phyloP scores from a whole-genome alignment of 2,329 filamentous ascomycete genomes.

The Ascochyta viciae-villosae region DNA sequence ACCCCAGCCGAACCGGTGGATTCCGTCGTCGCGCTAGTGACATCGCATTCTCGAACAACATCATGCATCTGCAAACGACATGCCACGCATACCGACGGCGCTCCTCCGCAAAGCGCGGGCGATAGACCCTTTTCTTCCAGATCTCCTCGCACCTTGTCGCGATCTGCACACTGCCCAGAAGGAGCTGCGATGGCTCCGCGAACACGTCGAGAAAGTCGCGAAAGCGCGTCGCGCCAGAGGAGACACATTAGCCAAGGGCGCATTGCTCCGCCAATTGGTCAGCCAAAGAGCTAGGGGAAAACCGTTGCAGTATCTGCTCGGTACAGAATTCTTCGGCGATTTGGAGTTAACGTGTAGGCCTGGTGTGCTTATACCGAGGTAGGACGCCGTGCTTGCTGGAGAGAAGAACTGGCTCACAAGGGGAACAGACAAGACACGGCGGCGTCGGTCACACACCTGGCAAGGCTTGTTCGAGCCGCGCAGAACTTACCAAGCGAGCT shows the following conservation, averaged over 20 bases:
- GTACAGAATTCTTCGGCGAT: constrained; percentile 84
- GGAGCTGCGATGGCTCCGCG: constrained; percentile 76
- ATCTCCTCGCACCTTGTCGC: constrained; percentile 69
- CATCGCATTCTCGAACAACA: constrained; percentile 2
- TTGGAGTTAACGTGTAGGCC: constrained; percentile 78
- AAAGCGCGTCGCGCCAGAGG: constrained; percentile 29
- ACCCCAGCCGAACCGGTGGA: not conserved
- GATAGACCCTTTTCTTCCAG: constrained; percentile 63
- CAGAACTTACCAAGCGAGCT: constrained; percentile 49
- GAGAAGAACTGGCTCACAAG: constrained; percentile 18
- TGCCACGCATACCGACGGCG: constrained; percentile 67
- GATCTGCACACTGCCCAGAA: constrained; percentile 68
- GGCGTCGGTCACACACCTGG: constrained; percentile 45
- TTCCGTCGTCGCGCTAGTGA: constrained; percentile 8
- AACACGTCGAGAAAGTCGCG: constrained; percentile 56
- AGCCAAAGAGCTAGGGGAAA: constrained; percentile 63
- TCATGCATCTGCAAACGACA: constrained; percentile 24
- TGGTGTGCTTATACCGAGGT: constrained; percentile 87
- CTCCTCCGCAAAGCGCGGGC: constrained; percentile 63
- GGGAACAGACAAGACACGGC: constrained; percentile 56
- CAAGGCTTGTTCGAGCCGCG: constrained; percentile 33
- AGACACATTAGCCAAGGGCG: constrained; percentile 23
- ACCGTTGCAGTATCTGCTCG: constrained; percentile 89
- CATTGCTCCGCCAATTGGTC: constrained; percentile 37
- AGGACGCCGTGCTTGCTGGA: constrained; percentile 33